Evolutionary conservation across 1,284 basidiomycete genomes (phyloP), one percentile per base, ranked within the genome.

Genomic region (Ganoderma boninense): DNA sequence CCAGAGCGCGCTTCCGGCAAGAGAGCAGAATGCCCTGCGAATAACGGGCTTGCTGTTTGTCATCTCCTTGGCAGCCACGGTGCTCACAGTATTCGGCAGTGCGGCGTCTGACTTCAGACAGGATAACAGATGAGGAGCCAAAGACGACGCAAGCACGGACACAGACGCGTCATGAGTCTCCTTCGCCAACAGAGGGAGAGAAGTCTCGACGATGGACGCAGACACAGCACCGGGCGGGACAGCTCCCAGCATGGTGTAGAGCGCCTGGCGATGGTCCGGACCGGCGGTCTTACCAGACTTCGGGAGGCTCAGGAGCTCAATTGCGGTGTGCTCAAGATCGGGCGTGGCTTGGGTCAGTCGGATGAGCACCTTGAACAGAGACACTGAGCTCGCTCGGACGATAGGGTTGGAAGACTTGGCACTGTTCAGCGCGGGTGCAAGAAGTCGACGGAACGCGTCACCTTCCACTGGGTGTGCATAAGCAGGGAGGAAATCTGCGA

Each of bases 201-300:
- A 80, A 0, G 86, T 84, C 65, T 90, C 85, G 0, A 92, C 79
- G 18, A 96, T 81, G 0, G 82, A 77, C 2, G 79, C 67, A 0
- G 95, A 95, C 1, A 89, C 83, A 0, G 77, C 75, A 2, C 82
- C 73, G 1, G 91, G 85, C 1, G 84, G 81, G 4, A 97, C 73
- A 44, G 78, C 81, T 3, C 85, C 81, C 2, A 96, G 85, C 89
- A 98, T 95, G 10, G 88, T 87, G 81, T 95, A 96, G 13, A 98
- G 83, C 0, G 92, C 85, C 7, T 90, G 81, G n/a, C 96, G 91
- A 79, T 98, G 95, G 71, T 97, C 96, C 3, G 94, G 87, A 2
- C 95, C 95, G 0, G 91, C 84, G 0, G 95, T 95, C 84, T 97
- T 98, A 42, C 95, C 93, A 0, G 90, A 82, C 77, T 93, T 92